Evolutionary conservation across 2,329 filamentous ascomycete genomes (phyloP), one percentile per base, ranked within the genome.

Genomic region (Trichoderma brevicompactum): DNA sequence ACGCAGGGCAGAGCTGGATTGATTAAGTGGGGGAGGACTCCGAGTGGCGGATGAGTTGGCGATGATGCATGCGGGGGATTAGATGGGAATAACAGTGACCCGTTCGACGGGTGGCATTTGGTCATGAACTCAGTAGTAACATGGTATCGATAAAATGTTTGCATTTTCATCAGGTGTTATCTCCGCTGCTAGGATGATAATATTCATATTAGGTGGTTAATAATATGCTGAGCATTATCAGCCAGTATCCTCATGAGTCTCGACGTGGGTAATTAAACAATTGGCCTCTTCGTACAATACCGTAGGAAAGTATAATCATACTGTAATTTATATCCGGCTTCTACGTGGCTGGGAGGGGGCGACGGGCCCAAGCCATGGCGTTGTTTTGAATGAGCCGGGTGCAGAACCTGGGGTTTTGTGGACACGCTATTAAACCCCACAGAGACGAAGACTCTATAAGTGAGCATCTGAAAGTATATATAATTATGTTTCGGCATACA

Each of bases 371-470:
- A 41, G 61, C 53, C 52, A 28, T 55, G 50, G 61, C 43, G 61
- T 41, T 8, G 7, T 49, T 28, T 23, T 9, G 38, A 61, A 61
- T 15, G 36, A 64, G 61, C 50, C 50, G 50, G 52, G 38, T 44
- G 15, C 34, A 41, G 17, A 64, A 64, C 43, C 50, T 49, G 61
- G 61, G 61, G 61, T 48, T 40, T 28, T 48, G 34, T 36, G 43
- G 50, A 36, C 15, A 55, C 41, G n/a, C 52, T 55, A 64, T n/a
- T n/a, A 43, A 43, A 49, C 61, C 50, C 61, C 50, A 55, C 56
- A 41, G 61, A 41, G 41, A 23, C 34, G 41, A 43, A 52, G 19
- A 32, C 46, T 61, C 15, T 43, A 19, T 15, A 10, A 41, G 15
- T 17, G 6, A n/a, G n/a, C n/a, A 40, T 41, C 46, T 2, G 15